Evolutionary conservation across 169 alveolate genomes (phyloP), one percentile per base, ranked within the genome.

Genomic region (Plasmodium relictum): DNA sequence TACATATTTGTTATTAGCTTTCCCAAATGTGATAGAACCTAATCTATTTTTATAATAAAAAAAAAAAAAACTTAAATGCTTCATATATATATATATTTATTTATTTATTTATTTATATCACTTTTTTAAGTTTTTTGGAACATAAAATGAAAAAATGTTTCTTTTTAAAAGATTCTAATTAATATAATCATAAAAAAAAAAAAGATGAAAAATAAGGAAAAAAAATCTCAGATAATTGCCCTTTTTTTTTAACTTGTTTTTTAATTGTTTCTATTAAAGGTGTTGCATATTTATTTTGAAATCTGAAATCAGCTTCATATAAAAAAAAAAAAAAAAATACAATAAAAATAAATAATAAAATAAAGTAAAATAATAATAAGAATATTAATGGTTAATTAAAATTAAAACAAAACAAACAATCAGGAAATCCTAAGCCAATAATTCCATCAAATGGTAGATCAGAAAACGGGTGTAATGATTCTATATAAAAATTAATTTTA

Each of bases 391-490:
- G 16, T 10, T 58, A 18, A 54, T 54, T 54, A n/a, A n/a, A 10
- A 7, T 10, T 9, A 20, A 10, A 20, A 4, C 6, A n/a, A 41
- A 68, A 88, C 58, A 22, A 44, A 44, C 92, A 65, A 56, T 96
- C 98, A 3, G 98, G 97, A 76, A 97, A 96, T 44, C 99, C 99
- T 70, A 97, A 94, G 16, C 99, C 99, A 56, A 97, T 97, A 39
- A 97, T 94, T 66, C 99, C 99, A 80, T 97, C 99, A 74, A 97
- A 97, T 14, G 99, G 99, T 54, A 96, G 85, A 7, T 94, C 97
- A 10, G 96, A 97, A 76, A 96, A 96, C 41, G 98, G 98, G 86
- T 94, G 95, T 44, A 93, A 80, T 18, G 97, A 93, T 73, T 96
- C 98, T 69, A 69, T 78, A 41, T 45, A 61, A 59, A 69, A 83